Percentiles rank a stretch among this genome's conserved stretches.
Evolutionary conservation across 306 rosid species (phyloP).

Genomic region (Albizia julibrissin): DNA sequence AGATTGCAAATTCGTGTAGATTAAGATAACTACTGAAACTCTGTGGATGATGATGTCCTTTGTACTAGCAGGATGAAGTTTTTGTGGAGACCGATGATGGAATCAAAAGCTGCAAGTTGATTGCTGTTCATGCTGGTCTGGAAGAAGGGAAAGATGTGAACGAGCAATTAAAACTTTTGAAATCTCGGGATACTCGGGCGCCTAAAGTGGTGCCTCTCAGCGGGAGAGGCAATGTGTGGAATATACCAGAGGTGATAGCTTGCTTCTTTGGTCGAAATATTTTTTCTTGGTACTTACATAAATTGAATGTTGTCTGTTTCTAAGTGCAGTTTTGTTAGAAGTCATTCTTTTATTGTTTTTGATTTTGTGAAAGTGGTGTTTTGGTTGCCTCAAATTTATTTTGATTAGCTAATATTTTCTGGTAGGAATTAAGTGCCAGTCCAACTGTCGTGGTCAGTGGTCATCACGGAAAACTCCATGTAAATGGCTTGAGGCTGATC

Average conservation of each 20-base stretch:
- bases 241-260: slow-evolving; percentile 74
- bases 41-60: slow-evolving; percentile 9
- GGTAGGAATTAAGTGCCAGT: slow-evolving; percentile 59
- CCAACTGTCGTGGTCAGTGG: slow-evolving; percentile 75
- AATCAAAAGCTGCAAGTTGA: slow-evolving; percentile 65
- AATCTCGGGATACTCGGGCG: slow-evolving; percentile 64
- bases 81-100: slow-evolving; percentile 62
- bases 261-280: neutral
- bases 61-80: slow-evolving; percentile 65
- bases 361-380: neutral
- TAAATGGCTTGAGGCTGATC: slow-evolving; percentile 72
- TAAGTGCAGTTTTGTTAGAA: neutral
- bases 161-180: slow-evolving; percentile 68
- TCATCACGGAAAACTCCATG: slow-evolving; percentile 82
- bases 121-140: slow-evolving; percentile 93
- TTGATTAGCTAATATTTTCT: slow-evolving; percentile 8
- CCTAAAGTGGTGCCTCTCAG: slow-evolving; percentile 68
- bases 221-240: slow-evolving; percentile 76
- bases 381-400: slow-evolving; percentile 18
- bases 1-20: slow-evolving; percentile 20
- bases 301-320: neutral
- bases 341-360: neutral
- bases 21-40: slow-evolving; percentile 27
- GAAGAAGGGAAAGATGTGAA: slow-evolving; percentile 63
- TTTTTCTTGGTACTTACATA: neutral